Conservation (phyloP, 768 basidiomycete genomes). For the Hypsizygus marmoreus region DNA sequence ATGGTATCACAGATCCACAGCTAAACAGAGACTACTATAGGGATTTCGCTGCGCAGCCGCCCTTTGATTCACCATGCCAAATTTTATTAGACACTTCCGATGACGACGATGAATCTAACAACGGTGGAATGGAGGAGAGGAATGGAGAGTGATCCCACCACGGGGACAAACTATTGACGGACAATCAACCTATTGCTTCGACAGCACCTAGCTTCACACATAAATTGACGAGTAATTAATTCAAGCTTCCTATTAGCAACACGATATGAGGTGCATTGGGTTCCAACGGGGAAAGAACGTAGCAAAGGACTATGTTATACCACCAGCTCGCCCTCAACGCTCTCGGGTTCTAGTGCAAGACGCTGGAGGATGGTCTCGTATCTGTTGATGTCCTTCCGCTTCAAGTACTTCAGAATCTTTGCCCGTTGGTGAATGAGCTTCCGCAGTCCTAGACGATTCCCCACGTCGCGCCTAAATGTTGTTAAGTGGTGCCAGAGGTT, state of each 20-base stretch:
- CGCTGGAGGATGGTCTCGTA: slow-evolving; percentile 74
- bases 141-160: too few relatives aligned
- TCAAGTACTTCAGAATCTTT: slow-evolving; percentile 80
- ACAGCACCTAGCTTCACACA: too few relatives aligned
- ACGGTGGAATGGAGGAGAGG: too few relatives aligned
- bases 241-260: background rate
- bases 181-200: too few relatives aligned
- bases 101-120: background rate
- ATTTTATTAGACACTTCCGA: background rate
- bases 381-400: slow-evolving; percentile 59
- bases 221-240: too few relatives aligned
- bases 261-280: background rate
- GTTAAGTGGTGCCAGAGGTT: slow-evolving; percentile 76
- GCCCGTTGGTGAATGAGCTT: slow-evolving; percentile 82
- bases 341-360: slow-evolving; percentile 74
- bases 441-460: slow-evolving; percentile 75
- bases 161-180: too few relatives aligned
- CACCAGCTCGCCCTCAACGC: slow-evolving; percentile 89
- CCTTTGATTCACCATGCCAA: background rate
- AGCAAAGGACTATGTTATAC: slow-evolving; percentile 38
- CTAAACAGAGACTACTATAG: slow-evolving; percentile 30
- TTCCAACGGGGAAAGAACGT: background rate
- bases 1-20: slow-evolving; percentile 18
- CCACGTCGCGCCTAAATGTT: slow-evolving; percentile 71
- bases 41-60: slow-evolving; percentile 22